A percentile compares a stretch with the other conserved stretches of the same genome.
Conservation (phyloP, 176 grass and related monocot genomes). For the Oryza longistaminata region DNA sequence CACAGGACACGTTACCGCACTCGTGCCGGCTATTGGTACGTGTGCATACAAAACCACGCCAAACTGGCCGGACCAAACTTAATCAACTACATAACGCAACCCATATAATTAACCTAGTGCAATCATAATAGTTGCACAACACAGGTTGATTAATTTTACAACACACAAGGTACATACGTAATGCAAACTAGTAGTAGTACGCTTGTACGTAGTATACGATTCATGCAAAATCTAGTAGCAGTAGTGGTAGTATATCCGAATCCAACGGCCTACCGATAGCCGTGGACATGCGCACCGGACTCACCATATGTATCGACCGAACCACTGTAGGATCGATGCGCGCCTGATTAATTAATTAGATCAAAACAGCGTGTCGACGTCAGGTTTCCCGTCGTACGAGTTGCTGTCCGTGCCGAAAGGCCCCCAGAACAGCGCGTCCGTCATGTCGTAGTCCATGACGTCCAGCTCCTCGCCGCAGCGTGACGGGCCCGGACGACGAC, state of each 20-base stretch:
- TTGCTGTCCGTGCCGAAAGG: background rate
- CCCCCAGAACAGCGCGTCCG: background rate
- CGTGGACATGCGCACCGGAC: too few species aligned
- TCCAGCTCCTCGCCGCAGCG: constrained; percentile 27
- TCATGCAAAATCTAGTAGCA: background rate
- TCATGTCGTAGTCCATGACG: constrained; percentile 49
- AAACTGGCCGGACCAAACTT: background rate
- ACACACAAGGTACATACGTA: background rate
- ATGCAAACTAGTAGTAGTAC: too few species aligned
- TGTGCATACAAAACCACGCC: background rate
- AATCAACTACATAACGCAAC: background rate
- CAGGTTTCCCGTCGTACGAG: background rate
- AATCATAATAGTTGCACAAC: background rate
- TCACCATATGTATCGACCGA: background rate
- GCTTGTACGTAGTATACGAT: background rate
- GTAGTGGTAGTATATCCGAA: too few species aligned
- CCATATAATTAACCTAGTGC: background rate
- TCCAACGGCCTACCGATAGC: too few species aligned
- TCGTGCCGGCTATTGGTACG: background rate
- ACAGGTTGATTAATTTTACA: background rate
- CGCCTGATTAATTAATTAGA: background rate
- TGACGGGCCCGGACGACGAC: background rate
- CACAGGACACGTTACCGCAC: too few species aligned
- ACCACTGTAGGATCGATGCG: background rate
- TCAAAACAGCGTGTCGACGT: constrained; percentile 4